Base-by-base conservation (phyloP, 2,329 filamentous ascomycete species). In the Claviceps spartinae region DNA sequence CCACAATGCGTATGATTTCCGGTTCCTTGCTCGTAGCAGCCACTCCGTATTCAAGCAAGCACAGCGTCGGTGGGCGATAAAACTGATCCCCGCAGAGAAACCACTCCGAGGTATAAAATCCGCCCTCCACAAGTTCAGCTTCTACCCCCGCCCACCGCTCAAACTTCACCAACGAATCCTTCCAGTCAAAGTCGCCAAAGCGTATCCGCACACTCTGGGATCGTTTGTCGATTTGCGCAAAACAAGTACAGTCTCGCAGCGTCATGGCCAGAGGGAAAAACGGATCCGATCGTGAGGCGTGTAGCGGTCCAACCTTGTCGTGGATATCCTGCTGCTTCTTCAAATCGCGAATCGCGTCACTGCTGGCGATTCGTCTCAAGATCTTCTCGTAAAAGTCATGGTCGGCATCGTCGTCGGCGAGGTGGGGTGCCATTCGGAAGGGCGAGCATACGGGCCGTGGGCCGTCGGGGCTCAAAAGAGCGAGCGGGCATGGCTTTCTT, bases 111-210 rank as follows among this genome's bases (percentile, higher is more conserved):
- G 67, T 70, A 57, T 93, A 91, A 74, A 83, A 91, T 16, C 84
- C 85, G 13, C 76, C 79, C 1, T 78, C 68, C 47, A 86, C 77
- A 52, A 91, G 69, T 24, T 74, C 70, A 49, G 67, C 66, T 66
- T 93, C 86, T 45, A 77, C 74, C 16, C 70, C 67, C 54, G 73
- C 73, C 87, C 87, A 93, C 61, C 86, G 83, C 45, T 72, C 71
- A 52, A 81, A 72, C 64, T 91, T 90, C 50, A 76, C 76, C 0
- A 69, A 68, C 8, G 77, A 74, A 52, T 82, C 83, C 69, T 93
- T 93, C 60, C 85, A 76, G 66, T 93, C 87, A 44, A 91, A 74
- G 62, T 93, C 87, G 1, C 83, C 85, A 9, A 93, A 73, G 51
- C 83, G 79, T 44, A 79, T 73, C 52, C 78, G 72, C 6, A 81